Conservation (phyloP, 2,329 filamentous ascomycete genomes). For the Cladosporium sphaerospermum region DNA sequence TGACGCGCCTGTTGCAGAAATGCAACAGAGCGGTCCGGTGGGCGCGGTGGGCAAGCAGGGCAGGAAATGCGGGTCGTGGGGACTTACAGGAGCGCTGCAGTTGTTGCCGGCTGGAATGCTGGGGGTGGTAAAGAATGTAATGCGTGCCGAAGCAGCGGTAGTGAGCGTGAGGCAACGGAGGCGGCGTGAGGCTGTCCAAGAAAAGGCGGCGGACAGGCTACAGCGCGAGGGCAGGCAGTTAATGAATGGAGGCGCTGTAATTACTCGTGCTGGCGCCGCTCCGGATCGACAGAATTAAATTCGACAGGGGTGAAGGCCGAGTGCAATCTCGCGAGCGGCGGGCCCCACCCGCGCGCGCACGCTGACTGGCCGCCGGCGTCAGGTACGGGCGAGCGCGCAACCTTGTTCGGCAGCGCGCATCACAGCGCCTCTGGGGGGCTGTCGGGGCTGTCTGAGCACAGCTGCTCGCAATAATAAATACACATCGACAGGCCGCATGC, state of each 20-base stretch:
- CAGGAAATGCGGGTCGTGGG: not conserved
- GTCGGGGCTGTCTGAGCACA: too few species aligned
- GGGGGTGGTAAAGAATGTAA: not conserved
- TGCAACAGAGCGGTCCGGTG: not conserved
- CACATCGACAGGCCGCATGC: not conserved
- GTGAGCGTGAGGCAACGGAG: conserved; percentile 8
- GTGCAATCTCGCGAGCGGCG: not conserved
- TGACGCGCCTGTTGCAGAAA: not conserved
- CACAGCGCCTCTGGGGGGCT: too few species aligned
- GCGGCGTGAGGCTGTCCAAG: not conserved
- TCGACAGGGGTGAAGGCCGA: conserved; percentile 4
- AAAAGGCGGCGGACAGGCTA: not conserved
- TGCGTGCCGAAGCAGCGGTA: not conserved
- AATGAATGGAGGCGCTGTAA: not conserved
- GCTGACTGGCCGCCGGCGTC: too few species aligned
- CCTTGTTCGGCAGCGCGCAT: too few species aligned
- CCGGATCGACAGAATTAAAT: not conserved
- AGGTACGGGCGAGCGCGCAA: too few species aligned
- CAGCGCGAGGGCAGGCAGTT: not conserved
- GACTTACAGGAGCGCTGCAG: not conserved
- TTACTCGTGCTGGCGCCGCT: not conserved
- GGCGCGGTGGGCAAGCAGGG: not conserved
- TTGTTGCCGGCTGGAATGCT: not conserved
- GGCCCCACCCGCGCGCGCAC: too few species aligned
- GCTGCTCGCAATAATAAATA: not conserved